Evolutionary conservation across 352 stramenopile species (phyloP), one percentile per base, ranked within the genome.

Genomic region (Pythium utonaiense): DNA sequence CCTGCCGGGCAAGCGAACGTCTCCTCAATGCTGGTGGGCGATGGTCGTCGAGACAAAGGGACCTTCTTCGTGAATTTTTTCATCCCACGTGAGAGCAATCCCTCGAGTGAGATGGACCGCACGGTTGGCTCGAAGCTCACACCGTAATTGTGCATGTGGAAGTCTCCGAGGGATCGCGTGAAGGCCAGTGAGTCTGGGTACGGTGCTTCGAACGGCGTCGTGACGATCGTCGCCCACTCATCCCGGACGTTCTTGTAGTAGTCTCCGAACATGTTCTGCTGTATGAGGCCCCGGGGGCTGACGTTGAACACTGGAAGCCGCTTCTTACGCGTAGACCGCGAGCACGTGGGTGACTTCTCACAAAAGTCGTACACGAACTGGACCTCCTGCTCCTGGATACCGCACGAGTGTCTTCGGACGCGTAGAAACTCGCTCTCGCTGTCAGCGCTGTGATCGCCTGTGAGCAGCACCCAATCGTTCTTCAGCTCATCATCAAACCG

Each of bases 181-280:
- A 96, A 97, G 7, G 89, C 89, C 6, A 97, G 62, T 1, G 86
- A 81, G 28, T 97, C 88, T 2, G 89, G 80, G 34, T 86, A 96
- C 6, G 74, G 62, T 6, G 84, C 75, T 7, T 75, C 73, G 1
- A 70, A 50, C 1, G 89, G 88, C 6, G 88, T 93, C 6, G 78
- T 75, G 22, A 95, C 83, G 5, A 96, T 74, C 17, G 83, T 92
- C 1, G 88, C 89, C 87, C 87, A 96, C 64, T 97, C 88, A n/a
- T 96, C 80, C 30, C 89, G 78, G n/a, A 96, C 86, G 64, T 96
- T 96, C 69, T 96, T 96, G 65, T 80, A 92, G 68, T 97, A 97
- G 48, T 83, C 75, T 38, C 85, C 84, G 21, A 68, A 57, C 21
- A 44, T 41, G 22, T 80, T 79, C 16, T 61, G 71, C 8, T 57